A percentile compares a stretch with the other conserved stretches of the same genome.
phyloP scores from a whole-genome alignment of 768 basidiomycete genomes.

The Austroboletus festivus region DNA sequence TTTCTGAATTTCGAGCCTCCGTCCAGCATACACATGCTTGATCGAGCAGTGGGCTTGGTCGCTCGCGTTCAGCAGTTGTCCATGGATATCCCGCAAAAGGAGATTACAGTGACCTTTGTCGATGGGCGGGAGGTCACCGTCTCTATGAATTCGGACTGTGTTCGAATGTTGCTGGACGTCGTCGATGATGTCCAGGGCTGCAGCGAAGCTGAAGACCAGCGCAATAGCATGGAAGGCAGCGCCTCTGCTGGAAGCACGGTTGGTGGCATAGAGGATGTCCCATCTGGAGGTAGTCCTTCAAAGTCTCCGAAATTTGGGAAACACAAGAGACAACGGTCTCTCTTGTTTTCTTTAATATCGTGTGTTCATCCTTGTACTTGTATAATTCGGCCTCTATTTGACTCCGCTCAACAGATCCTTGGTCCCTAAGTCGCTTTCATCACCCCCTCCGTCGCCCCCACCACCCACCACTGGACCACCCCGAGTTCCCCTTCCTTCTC shows the following conservation, averaged over 20 bases:
- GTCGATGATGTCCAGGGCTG: slow-evolving; percentile 51
- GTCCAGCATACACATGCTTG: slow-evolving; percentile 51
- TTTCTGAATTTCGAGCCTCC: slow-evolving; percentile 54
- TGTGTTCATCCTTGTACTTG: slow-evolving; percentile 29
- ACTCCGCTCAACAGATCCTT: slow-evolving; percentile 20
- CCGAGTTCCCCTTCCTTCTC: slow-evolving; percentile 28
- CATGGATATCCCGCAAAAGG: slow-evolving; percentile 51
- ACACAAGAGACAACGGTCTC: slow-evolving; percentile 69
- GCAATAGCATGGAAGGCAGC: slow-evolving; percentile 32
- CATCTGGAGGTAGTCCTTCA: slow-evolving; percentile 16
- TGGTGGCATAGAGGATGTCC: slow-evolving; percentile 18
- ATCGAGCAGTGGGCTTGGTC: slow-evolving; percentile 56
- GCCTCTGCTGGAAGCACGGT: slow-evolving; percentile 18
- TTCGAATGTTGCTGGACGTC: slow-evolving; percentile 48
- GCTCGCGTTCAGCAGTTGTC: slow-evolving; percentile 55
- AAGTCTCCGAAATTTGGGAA: slow-evolving; percentile 37
- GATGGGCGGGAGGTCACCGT: slow-evolving; percentile 54
- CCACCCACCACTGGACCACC: slow-evolving; percentile 26
- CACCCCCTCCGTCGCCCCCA: slow-evolving; percentile 10
- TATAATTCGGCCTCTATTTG: not conserved
- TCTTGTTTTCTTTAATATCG: slow-evolving; percentile 69
- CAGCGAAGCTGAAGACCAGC: slow-evolving; percentile 32
- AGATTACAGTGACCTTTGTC: slow-evolving; percentile 52
- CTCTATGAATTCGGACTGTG: slow-evolving; percentile 41
- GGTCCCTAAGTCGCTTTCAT: slow-evolving; percentile 33